Conservation (phyloP, 306 rosid species). For the Prunus dulcis region DNA sequence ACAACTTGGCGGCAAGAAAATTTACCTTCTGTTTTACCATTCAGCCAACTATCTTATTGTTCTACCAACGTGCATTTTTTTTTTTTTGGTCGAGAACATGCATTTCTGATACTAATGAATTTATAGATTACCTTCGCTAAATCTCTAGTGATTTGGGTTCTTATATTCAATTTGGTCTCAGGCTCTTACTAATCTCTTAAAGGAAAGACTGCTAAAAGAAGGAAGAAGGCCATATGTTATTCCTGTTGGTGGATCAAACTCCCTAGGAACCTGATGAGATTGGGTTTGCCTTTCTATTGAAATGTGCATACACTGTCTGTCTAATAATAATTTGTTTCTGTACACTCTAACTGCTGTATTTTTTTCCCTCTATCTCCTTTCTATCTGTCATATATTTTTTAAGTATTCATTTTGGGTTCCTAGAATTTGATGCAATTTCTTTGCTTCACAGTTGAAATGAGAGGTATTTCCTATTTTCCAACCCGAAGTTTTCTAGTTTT, state of each 20-base stretch:
- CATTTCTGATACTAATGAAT: neutral
- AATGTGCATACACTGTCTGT: neutral
- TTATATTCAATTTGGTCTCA: constrained; percentile 24
- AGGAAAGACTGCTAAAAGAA: constrained; percentile 70
- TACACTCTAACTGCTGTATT: too few relatives aligned
- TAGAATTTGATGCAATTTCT: neutral
- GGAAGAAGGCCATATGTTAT: constrained; percentile 89
- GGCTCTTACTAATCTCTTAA: constrained; percentile 62
- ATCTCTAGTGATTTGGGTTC: neutral
- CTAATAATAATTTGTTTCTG: too few relatives aligned
- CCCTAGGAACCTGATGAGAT: constrained; percentile 85
- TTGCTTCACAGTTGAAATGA: neutral
- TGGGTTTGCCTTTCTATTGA: constrained; percentile 17
- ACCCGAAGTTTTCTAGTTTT: neutral
- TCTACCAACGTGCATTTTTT: neutral
- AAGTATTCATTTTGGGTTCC: neutral
- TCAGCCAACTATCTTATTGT: neutral
- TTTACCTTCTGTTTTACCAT: too few relatives aligned
- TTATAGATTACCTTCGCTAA: neutral
- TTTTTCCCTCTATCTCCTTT: too few relatives aligned
- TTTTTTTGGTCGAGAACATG: neutral
- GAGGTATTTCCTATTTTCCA: neutral
- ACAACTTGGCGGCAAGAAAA: too few relatives aligned
- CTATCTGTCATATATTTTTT: neutral
- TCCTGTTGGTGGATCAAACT: constrained; percentile 92